phyloP scores from a whole-genome alignment of 768 basidiomycete genomes.

The Podaxis sp. region DNA sequence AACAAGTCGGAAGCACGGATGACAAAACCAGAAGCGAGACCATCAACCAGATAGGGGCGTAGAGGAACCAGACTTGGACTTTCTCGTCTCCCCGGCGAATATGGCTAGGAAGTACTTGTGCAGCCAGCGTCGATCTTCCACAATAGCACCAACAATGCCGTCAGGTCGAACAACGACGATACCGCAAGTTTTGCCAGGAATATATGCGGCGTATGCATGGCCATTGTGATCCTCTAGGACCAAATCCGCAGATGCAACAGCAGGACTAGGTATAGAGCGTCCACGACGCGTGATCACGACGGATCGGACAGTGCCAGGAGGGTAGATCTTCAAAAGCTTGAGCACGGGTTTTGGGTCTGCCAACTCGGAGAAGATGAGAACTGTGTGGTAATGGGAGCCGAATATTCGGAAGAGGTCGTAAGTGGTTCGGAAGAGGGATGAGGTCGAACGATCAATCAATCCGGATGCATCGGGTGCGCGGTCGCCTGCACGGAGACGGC shows the following conservation, averaged over 20 bases:
- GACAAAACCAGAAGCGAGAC: neutral
- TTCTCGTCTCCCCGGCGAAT: slow-evolving; percentile 16
- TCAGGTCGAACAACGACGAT: slow-evolving; percentile 33
- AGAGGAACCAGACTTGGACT: neutral
- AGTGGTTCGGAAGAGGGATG: slow-evolving; percentile 6
- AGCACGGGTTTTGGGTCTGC: slow-evolving; percentile 12
- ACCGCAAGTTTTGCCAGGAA: slow-evolving; percentile 54
- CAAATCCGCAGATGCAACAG: slow-evolving; percentile 3
- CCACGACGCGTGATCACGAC: slow-evolving; percentile 17
- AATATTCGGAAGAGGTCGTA: slow-evolving; percentile 28
- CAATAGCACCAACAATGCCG: slow-evolving; percentile 25
- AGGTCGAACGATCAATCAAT: slow-evolving; percentile 7
- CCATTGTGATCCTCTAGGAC: slow-evolving; percentile 25
- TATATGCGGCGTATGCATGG: slow-evolving; percentile 26
- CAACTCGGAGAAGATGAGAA: slow-evolving; percentile 30
- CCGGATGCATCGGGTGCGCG: slow-evolving; percentile 43
- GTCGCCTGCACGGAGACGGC: slow-evolving; percentile 37
- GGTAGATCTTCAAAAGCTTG: slow-evolving; percentile 13
- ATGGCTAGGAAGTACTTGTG: slow-evolving; percentile 33
- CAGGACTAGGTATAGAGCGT: neutral
- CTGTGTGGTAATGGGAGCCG: slow-evolving; percentile 29
- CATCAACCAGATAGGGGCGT: neutral
- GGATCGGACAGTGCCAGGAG: slow-evolving; percentile 16
- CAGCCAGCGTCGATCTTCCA: slow-evolving; percentile 24
- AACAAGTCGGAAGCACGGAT: neutral